Evolutionary conservation across 305 asterid genomes (phyloP).

Genomic region (Solanum hybrid): DNA sequence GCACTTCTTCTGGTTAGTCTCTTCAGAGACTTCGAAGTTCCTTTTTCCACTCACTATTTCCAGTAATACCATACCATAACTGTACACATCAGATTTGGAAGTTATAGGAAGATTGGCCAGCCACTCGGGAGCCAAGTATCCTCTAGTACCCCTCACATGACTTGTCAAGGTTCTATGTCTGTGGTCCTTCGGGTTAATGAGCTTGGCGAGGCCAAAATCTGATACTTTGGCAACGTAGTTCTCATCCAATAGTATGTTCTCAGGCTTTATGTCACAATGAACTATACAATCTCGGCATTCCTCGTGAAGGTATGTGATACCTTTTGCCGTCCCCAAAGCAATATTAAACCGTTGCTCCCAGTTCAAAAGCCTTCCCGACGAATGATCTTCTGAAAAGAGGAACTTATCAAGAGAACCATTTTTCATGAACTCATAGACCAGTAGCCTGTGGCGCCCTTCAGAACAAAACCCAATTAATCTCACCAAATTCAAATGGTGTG

Average conservation of each 20-base stretch:
- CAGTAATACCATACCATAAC: constrained; percentile 76
- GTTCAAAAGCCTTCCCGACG: constrained; percentile 43
- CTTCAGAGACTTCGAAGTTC: constrained; percentile 60
- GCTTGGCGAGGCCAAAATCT: constrained; percentile 85
- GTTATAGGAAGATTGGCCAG: constrained; percentile 77
- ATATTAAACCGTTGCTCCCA: constrained; percentile 62
- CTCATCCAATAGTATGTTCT: constrained; percentile 74
- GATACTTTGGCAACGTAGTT: constrained; percentile 63
- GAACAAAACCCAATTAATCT: constrained; percentile 79
- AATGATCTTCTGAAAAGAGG: constrained; percentile 38
- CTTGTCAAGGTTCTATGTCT: constrained; percentile 55
- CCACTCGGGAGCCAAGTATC: constrained; percentile 86
- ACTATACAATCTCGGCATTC: constrained; percentile 82
- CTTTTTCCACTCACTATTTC: constrained; percentile 78
- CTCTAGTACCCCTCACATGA: constrained; percentile 69
- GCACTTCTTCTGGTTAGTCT: constrained; percentile 44
- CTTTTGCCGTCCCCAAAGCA: constrained; percentile 69
- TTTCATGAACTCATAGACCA: constrained; percentile 76
- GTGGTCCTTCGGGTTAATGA: constrained; percentile 55
- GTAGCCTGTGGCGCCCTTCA: constrained; percentile 63
- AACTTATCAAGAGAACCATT: constrained; percentile 64
- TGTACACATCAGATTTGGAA: constrained; percentile 66
- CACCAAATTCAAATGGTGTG: constrained; percentile 85
- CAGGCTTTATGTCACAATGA: constrained; percentile 81
- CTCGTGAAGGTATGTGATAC: constrained; percentile 75